Evolutionary conservation across 83 land plant species (phyloP), one percentile per base, ranked within the genome.

Genomic region (Picea abies): DNA sequence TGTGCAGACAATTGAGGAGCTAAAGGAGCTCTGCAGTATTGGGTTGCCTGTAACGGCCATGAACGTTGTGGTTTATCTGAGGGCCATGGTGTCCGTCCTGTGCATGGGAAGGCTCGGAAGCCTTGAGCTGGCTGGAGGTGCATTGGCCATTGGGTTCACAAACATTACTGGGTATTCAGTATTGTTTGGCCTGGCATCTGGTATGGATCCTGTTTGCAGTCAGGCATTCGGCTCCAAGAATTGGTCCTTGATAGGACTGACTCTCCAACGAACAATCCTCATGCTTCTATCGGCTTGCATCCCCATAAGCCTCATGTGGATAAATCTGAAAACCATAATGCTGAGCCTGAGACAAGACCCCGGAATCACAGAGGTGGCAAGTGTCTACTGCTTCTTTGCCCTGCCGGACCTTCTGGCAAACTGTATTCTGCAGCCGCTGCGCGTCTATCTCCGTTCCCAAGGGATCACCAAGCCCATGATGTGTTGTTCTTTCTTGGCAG

Each of bases 91-190:
- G 12, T 52, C 56, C 12, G 56, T 52, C 56, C 14, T 52, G 12
- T 52, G 56, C 56, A 52, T 52, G 56, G 56, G 56, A 52, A 52
- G 56, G 56, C 56, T 52, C 1, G 56, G 56, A 52, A 52, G 56
- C 56, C 56, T 52, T 52, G 56, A 52, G 14, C 56, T 52, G 56
- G 56, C 56, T 52, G 56, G 56, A 52, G 56, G 56, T 52, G 82
- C 92, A 0, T 82, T 90, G 5, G 87, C 92, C 11, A 47, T 90
- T 5, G 86, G 86, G 10, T 90, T 87, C 44, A 88, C 89, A 1
- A 87, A 89, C 85, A 89, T 89, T 44, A 87, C 92, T 2, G 92
- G 92, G 19, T 90, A 90, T 82, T 90, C 92, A 3, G 71, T 90
- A n/a, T 81, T 90, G 60, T 87, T 87, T n/a, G 92, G 92, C 0